These are phyloP conservation scores for Capsicum chinense DNA, from an alignment of 257 asterid species.

Conservation along the genomic window DNA sequence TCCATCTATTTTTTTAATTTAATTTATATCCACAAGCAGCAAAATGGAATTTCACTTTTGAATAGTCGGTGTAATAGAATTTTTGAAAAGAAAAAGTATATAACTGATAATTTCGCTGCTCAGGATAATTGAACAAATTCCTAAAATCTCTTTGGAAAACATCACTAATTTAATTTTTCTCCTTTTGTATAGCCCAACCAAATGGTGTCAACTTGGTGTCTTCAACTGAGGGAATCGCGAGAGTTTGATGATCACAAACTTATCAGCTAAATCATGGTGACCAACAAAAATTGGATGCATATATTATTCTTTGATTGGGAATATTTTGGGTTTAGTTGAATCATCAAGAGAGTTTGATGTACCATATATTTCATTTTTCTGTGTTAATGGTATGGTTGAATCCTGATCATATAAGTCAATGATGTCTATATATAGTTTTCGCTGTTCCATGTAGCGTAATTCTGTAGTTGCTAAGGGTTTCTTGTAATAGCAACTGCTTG, in stretches of 20 bases:
- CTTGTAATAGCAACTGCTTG: slow-evolving; percentile 6
- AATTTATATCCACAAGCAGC: neutral
- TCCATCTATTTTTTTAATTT: neutral
- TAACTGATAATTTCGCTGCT: neutral
- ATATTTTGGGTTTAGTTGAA: neutral
- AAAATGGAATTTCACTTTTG: neutral
- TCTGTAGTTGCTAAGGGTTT: neutral
- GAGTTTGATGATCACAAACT: slow-evolving; percentile 25
- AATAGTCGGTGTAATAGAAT: neutral
- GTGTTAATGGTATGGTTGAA: slow-evolving; percentile 11
- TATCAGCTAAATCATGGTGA: neutral
- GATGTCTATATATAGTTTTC: neutral
- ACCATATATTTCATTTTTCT: neutral
- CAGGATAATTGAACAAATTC: neutral
- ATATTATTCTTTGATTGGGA: slow-evolving; percentile 37
- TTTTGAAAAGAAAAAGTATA: neutral
- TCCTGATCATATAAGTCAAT: slow-evolving; percentile 11
- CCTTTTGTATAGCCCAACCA: slow-evolving; percentile 33
- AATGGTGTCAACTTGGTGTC: slow-evolving; percentile 29
- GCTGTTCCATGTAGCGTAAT: neutral
- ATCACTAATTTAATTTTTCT: neutral
- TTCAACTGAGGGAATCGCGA: slow-evolving; percentile 41
- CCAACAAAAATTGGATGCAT: slow-evolving; percentile 25
- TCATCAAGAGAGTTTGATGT: neutral
- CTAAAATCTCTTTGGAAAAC: neutral